These are phyloP conservation scores for Nelumbo lutea DNA, from an alignment of 164 flowering plant genomes.

Conservation along the genomic window DNA sequence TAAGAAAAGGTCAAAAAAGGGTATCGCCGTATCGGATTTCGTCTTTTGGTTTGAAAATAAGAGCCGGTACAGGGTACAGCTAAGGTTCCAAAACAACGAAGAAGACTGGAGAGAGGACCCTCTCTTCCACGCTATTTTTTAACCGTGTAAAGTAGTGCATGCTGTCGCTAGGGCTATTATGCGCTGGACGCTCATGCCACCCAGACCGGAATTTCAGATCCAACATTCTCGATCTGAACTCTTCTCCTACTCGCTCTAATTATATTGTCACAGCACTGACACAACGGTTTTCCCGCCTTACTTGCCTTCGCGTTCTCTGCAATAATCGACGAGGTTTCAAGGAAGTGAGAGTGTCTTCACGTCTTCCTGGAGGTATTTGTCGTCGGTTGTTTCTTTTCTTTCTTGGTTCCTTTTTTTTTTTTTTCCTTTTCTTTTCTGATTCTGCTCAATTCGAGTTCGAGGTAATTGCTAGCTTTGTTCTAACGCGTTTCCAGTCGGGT, in stretches of 20 bases:
- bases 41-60: background rate
- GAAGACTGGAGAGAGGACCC: background rate
- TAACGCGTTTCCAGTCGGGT: too few species aligned
- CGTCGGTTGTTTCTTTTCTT: background rate
- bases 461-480: too few species aligned
- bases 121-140: background rate
- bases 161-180: conserved; percentile 19
- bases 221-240: conserved; percentile 10
- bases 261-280: background rate
- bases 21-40: too few species aligned
- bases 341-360: background rate
- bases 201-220: conserved; percentile 9
- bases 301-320: conserved; percentile 5
- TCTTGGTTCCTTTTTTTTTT: background rate
- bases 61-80: background rate
- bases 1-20: too few species aligned
- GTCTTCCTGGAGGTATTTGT: background rate
- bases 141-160: background rate
- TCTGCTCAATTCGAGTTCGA: too few species aligned
- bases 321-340: background rate
- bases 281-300: conserved; percentile 1
- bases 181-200: conserved; percentile 11
- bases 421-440: background rate
- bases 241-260: background rate
- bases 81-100: background rate